Evolutionary conservation across 106 monocot genomes (phyloP), one percentile per base, ranked within the genome.

Genomic region (Allium cepa): DNA sequence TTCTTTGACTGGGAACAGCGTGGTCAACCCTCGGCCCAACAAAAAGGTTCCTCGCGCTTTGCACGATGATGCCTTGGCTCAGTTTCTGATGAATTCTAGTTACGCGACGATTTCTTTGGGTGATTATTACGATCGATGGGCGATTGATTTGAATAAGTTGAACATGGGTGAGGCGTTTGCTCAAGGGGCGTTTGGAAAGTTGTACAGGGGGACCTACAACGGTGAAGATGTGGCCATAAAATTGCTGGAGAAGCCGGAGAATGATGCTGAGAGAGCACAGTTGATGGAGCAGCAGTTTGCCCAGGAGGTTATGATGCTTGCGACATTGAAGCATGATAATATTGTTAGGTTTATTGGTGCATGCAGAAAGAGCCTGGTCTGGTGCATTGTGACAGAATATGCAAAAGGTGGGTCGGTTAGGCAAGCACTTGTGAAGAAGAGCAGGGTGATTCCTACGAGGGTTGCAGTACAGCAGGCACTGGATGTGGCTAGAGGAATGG

Each of bases 261-360:
- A 73, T n/a, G 78, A 78, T 61, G 18, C 55, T 7, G 78, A 78
- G 47, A 67, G 78, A 13, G 78, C 55, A 6, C 67, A 72, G 72
- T 27, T 78, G 61, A 78, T 78, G 79, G 79, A 79, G 79, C 79
- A 79, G 64, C 79, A 74, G 61, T 79, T 79, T 47, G 64, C 63
- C 8, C 79, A 79, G 57, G 79, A 79, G 64, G 79, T 79, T 10
- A 79, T 74, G 74, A 79, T 79, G 79, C 69, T 79, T 16, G 79
- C 79, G 7, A 74, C 13, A 0, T 28, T 79, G 50, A 79, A 47
- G 57, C 79, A 79, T 49, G 51, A 68, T 12, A 79, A 79, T 26
- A 58, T 79, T 0, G 79, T 79, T n/a, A 69, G 79, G 49, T 79
- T 79, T 10, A 52, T 79, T 18, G 79, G 79, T 9, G 79, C 63